Percentiles rank a stretch among this genome's conserved stretches.
phyloP scores from a whole-genome alignment of 78 protist species.

The Capsaspora owczarzaki region DNA sequence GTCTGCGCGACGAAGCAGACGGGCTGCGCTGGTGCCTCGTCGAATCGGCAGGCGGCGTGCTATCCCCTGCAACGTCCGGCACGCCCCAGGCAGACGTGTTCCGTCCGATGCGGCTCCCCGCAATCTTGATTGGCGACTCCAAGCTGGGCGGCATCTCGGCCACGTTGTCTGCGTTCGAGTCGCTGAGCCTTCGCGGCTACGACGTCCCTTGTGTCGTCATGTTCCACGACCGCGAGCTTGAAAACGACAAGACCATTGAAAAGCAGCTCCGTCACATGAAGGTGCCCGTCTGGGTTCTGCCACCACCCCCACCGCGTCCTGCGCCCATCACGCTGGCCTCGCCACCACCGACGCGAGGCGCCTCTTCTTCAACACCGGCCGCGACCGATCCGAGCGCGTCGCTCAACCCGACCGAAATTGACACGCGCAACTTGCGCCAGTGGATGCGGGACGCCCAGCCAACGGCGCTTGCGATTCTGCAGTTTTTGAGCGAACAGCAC shows the following conservation, averaged over 20 bases:
- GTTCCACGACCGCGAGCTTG: neutral
- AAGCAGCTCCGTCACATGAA: neutral
- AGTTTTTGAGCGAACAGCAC: neutral
- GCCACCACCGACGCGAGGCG: neutral
- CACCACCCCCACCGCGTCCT: too few relatives aligned
- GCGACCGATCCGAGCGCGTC: neutral
- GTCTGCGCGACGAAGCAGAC: too few relatives aligned
- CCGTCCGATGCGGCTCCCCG: slow-evolving; percentile 30
- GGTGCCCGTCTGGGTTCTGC: too few relatives aligned
- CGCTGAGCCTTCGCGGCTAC: slow-evolving; percentile 19
- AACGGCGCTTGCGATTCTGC: neutral
- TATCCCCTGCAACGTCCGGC: neutral
- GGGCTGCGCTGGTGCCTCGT: too few relatives aligned
- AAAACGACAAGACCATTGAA: slow-evolving; percentile 7
- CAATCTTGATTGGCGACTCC: slow-evolving; percentile 45
- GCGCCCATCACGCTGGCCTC: neutral
- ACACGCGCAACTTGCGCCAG: neutral
- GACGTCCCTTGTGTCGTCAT: neutral
- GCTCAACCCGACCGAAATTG: neutral
- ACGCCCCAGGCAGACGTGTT: slow-evolving; percentile 39
- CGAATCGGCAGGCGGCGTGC: too few relatives aligned
- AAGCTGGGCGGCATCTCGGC: slow-evolving; percentile 53
- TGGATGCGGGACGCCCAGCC: slow-evolving; percentile 8
- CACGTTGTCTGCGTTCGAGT: slow-evolving; percentile 31
- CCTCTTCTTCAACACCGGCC: neutral